Conservation (phyloP, 2,329 filamentous ascomycete species). For the Colletotrichum sp. region DNA sequence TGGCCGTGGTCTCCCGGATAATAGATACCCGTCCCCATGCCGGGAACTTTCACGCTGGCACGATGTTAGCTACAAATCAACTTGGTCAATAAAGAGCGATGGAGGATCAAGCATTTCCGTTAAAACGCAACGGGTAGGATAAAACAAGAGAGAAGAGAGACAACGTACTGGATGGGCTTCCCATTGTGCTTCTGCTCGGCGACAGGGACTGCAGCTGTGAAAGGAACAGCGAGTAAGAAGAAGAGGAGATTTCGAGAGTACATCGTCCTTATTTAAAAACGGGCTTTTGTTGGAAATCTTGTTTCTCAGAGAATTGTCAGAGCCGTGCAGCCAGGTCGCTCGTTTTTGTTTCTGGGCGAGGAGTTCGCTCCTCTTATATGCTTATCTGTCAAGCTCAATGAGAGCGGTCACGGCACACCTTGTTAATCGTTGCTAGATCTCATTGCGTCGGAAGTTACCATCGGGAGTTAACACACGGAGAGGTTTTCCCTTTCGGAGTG, state of each 20-base stretch:
- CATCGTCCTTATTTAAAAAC: neutral
- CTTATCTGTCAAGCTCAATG: neutral
- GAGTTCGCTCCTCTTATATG: neutral
- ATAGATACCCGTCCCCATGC: neutral
- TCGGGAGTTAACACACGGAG: neutral
- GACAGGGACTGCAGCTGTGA: neutral
- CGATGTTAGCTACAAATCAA: neutral
- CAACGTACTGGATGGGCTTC: neutral
- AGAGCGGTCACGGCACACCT: neutral
- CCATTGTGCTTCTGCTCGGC: neutral
- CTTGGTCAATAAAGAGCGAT: neutral
- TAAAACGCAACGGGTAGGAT: neutral
- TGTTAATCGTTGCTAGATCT: neutral
- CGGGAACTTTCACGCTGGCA: neutral
- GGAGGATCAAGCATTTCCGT: no score
- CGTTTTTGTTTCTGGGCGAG: fast-evolving
- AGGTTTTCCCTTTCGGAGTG: neutral
- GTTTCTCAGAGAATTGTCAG: neutral
- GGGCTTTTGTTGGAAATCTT: neutral
- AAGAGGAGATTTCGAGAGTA: neutral
- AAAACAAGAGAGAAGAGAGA: neutral
- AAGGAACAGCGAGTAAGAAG: neutral
- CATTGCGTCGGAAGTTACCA: neutral
- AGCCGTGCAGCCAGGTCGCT: neutral
- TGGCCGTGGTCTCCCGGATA: neutral